Evolutionary conservation across 2,329 filamentous ascomycete genomes (phyloP).

Genomic region (Cladophialophora immunda): DNA sequence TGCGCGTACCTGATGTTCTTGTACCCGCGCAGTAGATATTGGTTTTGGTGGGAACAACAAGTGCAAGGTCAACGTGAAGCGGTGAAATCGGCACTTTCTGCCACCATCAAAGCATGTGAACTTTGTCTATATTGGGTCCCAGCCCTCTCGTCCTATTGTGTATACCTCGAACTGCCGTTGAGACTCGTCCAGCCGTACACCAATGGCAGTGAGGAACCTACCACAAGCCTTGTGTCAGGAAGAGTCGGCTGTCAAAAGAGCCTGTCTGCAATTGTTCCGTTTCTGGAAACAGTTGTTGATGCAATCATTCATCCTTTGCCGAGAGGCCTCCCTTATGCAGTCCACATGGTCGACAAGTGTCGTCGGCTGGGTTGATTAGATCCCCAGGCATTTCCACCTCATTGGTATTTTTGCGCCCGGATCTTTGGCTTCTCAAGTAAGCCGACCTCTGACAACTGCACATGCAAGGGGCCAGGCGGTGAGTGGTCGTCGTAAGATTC

Average conservation of each 20-base stretch:
- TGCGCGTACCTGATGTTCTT: not conserved
- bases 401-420: no score
- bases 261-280: not conserved
- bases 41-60: not conserved
- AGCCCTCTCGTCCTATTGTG: no score
- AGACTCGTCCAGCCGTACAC: no score
- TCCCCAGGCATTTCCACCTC: not conserved
- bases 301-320: not conserved
- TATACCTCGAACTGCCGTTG: no score
- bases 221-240: no score
- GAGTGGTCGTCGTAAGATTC: not conserved
- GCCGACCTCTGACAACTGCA: not conserved
- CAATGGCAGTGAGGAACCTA: no score
- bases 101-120: not conserved
- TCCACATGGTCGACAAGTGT: not conserved
- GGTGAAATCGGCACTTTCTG: not conserved
- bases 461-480: not conserved
- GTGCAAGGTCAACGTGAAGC: not conserved
- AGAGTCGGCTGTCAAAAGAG: no score
- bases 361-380: not conserved
- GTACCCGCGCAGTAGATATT: not conserved
- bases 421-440: not conserved
- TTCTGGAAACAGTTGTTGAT: not conserved
- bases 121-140: not conserved
- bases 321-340: not conserved